Evolutionary conservation across 2,329 filamentous ascomycete genomes (phyloP).

Genomic region (Xylaria sp.): DNA sequence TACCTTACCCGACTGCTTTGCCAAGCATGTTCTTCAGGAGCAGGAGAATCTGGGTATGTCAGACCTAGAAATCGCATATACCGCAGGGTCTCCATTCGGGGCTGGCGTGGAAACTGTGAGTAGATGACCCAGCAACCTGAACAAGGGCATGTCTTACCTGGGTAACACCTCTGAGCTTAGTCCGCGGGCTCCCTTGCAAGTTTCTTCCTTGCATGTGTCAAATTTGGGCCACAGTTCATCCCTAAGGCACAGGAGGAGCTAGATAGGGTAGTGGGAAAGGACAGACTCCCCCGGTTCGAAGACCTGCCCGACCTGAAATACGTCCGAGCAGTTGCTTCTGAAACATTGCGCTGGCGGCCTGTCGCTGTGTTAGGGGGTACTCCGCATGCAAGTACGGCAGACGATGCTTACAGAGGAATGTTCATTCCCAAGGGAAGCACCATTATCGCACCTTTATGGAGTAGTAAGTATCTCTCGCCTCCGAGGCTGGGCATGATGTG

Average conservation of each 20-base stretch:
- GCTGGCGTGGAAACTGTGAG: slow-evolving; percentile 48
- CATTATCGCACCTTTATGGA: slow-evolving; percentile 46
- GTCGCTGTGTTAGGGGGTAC: slow-evolving; percentile 48
- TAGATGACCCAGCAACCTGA: neutral
- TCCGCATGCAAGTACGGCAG: slow-evolving; percentile 49
- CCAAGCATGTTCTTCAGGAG: slow-evolving; percentile 45
- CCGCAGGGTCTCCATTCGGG: slow-evolving; percentile 49
- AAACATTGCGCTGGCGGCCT: slow-evolving; percentile 46
- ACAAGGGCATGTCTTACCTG: neutral
- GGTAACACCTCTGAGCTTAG: slow-evolving; percentile 23
- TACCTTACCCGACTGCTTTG: slow-evolving; percentile 44
- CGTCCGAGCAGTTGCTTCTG: slow-evolving; percentile 41
- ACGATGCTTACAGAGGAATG: slow-evolving; percentile 45
- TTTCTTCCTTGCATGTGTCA: slow-evolving; percentile 55
- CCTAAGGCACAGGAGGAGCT: slow-evolving; percentile 45
- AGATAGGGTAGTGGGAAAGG: slow-evolving; percentile 41
- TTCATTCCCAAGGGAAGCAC: slow-evolving; percentile 48
- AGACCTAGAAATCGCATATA: slow-evolving; percentile 47
- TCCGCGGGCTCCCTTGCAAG: slow-evolving; percentile 52
- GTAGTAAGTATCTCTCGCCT: slow-evolving; percentile 46
- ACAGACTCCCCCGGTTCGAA: slow-evolving; percentile 42
- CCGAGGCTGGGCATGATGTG: neutral
- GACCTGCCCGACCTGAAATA: slow-evolving; percentile 41
- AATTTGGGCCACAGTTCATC: slow-evolving; percentile 54
- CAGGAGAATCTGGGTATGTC: slow-evolving; percentile 45